Evolutionary conservation across 2,329 filamentous ascomycete species (phyloP).

Genomic region (Ascochyta clinopodiicola): DNA sequence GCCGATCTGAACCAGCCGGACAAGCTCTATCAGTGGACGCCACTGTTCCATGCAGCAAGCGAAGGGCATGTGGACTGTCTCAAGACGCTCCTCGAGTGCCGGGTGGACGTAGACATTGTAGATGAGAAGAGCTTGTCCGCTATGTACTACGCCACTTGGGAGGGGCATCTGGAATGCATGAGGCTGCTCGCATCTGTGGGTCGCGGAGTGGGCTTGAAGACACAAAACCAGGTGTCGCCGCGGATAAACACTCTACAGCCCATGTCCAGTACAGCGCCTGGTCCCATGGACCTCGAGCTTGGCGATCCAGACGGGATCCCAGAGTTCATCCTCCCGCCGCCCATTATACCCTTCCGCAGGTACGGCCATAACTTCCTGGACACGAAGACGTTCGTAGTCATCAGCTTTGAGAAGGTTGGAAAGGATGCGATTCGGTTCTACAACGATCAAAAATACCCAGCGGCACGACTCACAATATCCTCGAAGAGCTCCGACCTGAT

Average conservation of each 20-base stretch:
- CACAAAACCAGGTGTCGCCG: conserved; percentile 44
- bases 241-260: conserved; percentile 50
- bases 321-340: conserved; percentile 87
- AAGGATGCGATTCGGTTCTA: conserved; percentile 89
- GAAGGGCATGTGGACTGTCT: conserved; percentile 93
- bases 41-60: conserved; percentile 92
- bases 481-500: conserved; percentile 96
- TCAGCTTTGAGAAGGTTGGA: conserved; percentile 80
- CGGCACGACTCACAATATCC: conserved; percentile 91
- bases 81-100: conserved; percentile 77
- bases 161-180: conserved; percentile 95
- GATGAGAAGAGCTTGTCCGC: conserved; percentile 94
- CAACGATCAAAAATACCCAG: conserved; percentile 94
- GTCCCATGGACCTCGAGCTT: conserved; percentile 60
- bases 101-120: conserved; percentile 77
- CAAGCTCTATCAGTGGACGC: conserved; percentile 97
- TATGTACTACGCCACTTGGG: conserved; percentile 99
- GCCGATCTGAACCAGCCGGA: conserved; percentile 91
- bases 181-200: conserved; percentile 72
- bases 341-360: conserved; percentile 90
- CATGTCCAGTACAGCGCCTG: conserved; percentile 46
- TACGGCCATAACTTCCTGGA: conserved; percentile 99
- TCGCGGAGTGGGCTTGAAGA: conserved; percentile 42
- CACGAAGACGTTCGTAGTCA: conserved; percentile 93
- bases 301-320: conserved; percentile 89